Conservation (phyloP, 331 rosid species). For the Rosa hybrid region DNA sequence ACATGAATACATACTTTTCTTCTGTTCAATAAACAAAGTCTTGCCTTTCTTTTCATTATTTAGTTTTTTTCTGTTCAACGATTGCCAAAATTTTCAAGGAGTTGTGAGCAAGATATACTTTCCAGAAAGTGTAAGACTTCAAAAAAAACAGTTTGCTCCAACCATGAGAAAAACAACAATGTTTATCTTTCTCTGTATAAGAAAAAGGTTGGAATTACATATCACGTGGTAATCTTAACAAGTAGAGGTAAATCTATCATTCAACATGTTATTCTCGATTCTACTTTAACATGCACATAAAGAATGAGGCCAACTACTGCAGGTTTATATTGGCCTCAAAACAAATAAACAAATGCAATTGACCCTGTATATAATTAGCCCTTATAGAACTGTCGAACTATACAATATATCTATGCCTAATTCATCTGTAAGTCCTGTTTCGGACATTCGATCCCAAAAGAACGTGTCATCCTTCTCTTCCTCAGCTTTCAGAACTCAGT, state of each 20-base stretch:
- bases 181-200: background rate
- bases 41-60: background rate
- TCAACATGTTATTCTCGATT: background rate
- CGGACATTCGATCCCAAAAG: background rate
- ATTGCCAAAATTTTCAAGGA: background rate
- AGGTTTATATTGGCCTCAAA: slow-evolving; percentile 17
- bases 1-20: slow-evolving; percentile 4
- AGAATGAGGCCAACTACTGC: background rate
- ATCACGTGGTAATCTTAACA: background rate
- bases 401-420: slow-evolving; percentile 27
- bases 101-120: background rate
- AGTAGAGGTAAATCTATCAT: background rate
- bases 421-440: background rate
- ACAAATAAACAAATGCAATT: slow-evolving; percentile 29
- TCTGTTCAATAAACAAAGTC: background rate
- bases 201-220: background rate
- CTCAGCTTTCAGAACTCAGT: slow-evolving; percentile 34
- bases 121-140: background rate
- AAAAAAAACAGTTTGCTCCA: background rate
- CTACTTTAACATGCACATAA: background rate
- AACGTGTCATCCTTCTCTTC: slow-evolving; percentile 56
- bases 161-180: background rate
- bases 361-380: slow-evolving; percentile 14
- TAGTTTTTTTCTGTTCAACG: background rate
- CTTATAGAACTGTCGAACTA: slow-evolving; percentile 28